phyloP scores from a whole-genome alignment of 495 filamentous ascomycete genomes.

The Chlorociboria aeruginascens region DNA sequence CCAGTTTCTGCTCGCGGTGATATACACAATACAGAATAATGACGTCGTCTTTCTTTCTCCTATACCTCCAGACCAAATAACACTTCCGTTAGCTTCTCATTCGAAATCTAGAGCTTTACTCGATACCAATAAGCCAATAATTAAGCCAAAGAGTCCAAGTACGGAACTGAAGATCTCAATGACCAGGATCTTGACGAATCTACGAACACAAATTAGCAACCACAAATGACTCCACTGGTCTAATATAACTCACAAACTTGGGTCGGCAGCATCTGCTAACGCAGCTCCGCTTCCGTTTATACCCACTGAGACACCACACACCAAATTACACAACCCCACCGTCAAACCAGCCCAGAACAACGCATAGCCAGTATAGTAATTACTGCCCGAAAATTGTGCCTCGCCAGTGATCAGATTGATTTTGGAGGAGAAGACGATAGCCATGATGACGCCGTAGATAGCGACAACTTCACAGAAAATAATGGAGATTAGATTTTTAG shows the following conservation, averaged over 20 bases:
- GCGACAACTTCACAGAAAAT: constrained; percentile 99
- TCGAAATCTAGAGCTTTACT: constrained; percentile 66
- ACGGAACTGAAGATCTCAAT: constrained; percentile 99
- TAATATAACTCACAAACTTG: constrained; percentile 58
- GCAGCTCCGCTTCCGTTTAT: constrained; percentile 97
- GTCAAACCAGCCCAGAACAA: constrained; percentile 93
- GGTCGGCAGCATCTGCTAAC: constrained; percentile 88
- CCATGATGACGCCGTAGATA: constrained; percentile 99
- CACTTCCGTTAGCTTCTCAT: background rate
- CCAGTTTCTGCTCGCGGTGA: constrained; percentile 5
- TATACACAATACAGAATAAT: background rate
- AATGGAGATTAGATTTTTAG: constrained; percentile 98
- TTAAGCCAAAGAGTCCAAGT: constrained; percentile 92
- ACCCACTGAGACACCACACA: constrained; percentile 93
- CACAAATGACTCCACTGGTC: constrained; percentile 14
- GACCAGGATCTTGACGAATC: constrained; percentile 97
- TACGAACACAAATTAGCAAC: constrained; percentile 21
- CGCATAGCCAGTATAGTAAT: constrained; percentile 92
- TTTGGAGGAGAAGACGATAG: constrained; percentile 92
- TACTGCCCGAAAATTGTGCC: constrained; percentile 46
- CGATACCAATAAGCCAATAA: constrained; percentile 80
- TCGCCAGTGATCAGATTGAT: constrained; percentile 43
- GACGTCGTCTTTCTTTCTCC: no score
- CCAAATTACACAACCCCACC: constrained; percentile 86
- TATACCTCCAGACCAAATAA: no score